Conservation (phyloP, 1,284 basidiomycete species). For the Apiotrichum sp. region DNA sequence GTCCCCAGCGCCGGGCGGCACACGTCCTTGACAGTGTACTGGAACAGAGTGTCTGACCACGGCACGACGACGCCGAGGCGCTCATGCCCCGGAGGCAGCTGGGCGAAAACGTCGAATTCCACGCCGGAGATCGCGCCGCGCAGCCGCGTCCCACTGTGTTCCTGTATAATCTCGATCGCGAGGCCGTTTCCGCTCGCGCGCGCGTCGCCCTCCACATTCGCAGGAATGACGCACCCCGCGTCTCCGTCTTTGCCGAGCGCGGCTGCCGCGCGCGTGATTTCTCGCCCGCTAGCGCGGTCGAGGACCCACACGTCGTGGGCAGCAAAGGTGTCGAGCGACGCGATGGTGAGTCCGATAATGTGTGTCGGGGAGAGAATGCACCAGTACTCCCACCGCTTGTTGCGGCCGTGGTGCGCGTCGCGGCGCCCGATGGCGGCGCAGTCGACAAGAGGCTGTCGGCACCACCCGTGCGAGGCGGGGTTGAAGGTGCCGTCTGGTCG, state of each 20-base stretch:
- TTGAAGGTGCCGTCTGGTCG: slow-evolving; percentile 7
- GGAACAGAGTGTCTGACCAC: slow-evolving; percentile 12
- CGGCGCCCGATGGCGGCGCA: slow-evolving; percentile 2
- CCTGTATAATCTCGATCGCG: slow-evolving; percentile 6
- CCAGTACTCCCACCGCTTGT: slow-evolving; percentile 20
- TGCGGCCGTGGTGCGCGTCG: not conserved
- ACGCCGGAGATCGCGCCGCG: slow-evolving; percentile 5
- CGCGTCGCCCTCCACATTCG: slow-evolving; percentile 3
- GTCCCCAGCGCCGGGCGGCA: slow-evolving; percentile 7
- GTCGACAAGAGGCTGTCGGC: slow-evolving; percentile 9
- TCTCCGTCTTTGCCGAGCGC: not conserved
- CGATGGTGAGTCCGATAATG: slow-evolving; percentile 5
- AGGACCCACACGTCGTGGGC: slow-evolving; percentile 1
- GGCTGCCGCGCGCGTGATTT: not conserved
- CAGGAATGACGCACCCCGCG: not conserved
- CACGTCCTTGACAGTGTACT: slow-evolving; percentile 18
- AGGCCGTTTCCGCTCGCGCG: not conserved
- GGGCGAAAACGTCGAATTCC: slow-evolving; percentile 7
- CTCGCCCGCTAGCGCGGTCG: not conserved
- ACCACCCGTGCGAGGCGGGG: slow-evolving; percentile 12
- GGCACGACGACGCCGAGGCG: slow-evolving; percentile 15
- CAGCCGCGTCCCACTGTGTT: slow-evolving; percentile 6
- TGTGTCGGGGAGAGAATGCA: slow-evolving; percentile 12
- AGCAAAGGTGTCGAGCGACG: slow-evolving; percentile 6
- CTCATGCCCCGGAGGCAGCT: slow-evolving; percentile 7